Base-by-base conservation (phyloP, 2,329 filamentous ascomycete genomes). In the Beauveria caledonica region DNA sequence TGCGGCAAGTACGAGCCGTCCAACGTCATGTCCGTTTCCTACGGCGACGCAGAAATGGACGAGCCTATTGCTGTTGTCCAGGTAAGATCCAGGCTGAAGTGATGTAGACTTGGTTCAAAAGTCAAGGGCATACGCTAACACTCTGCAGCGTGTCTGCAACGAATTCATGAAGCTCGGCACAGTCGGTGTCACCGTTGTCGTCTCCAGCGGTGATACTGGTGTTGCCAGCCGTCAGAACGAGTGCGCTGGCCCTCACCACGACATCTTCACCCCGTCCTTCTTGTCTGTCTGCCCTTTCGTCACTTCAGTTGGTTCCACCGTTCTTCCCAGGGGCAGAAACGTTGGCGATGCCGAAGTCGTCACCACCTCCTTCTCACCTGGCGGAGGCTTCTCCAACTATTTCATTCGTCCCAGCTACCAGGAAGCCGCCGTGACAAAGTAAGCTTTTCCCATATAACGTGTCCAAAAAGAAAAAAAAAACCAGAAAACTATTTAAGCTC, bases 291-390 rank as follows among this genome's bases (percentile, higher is more conserved):
- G 65, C 76, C 63, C 79, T 75, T 5, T 75, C 65, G 69, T 82
- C 29, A 80, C 77, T 0, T 72, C 76, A 4, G 78, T 82, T 4
- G 80, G 80, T 46, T 79, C 79, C 11, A 82, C 80, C 0, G 73
- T 78, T 66, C 71, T 81, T 33, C 67, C 69, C 40, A 71, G 71
- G 56, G 72, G 72, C 13, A 73, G 72, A 6, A 73, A 74, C 1
- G 70, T 77, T 71, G 61, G 77, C 77, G 27, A 78, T 75, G 65
- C 73, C 77, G 65, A 81, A 66, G 67, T 75, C 70, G 6, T 77
- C 77, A 69, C 74, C 73, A 64, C 75, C 70, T n/a, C 76, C 74
- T 80, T 81, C 68, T 76, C 73, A 64, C 64, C 62, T 77, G 56
- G 56, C 5, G 56, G 56, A n/a, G 56, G 56, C 21, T 58, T 58